Evolutionary conservation across 441 rosid genomes (phyloP).

Genomic region (Erodium moschatum): DNA sequence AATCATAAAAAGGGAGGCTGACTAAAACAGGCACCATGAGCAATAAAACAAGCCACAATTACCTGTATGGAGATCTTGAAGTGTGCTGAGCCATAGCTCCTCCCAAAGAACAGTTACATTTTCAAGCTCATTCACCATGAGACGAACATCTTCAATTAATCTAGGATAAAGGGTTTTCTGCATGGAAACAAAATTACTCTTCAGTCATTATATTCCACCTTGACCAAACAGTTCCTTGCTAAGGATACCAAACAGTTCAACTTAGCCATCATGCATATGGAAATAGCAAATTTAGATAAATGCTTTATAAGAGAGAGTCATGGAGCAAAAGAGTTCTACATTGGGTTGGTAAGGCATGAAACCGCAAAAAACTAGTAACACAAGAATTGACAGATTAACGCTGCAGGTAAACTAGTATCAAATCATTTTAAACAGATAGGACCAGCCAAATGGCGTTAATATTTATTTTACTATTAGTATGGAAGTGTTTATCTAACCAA

Average conservation of each 20-base stretch:
- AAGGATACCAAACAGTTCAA: background rate
- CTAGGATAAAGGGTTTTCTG: slow-evolving; percentile 85
- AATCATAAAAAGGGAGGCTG: slow-evolving; percentile 13
- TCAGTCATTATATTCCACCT: slow-evolving; percentile 17
- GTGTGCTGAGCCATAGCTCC: slow-evolving; percentile 97
- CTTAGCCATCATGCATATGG: background rate
- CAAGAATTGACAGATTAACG: no score
- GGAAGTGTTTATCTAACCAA: no score
- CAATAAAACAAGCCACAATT: slow-evolving; percentile 23
- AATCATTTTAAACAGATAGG: no score
- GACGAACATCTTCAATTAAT: slow-evolving; percentile 90
- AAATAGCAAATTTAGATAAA: slow-evolving; percentile 3
- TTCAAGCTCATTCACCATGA: slow-evolving; percentile 87
- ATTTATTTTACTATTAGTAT: no score
- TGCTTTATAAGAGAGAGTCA: background rate
- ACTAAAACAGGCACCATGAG: slow-evolving; percentile 19
- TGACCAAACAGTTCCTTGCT: slow-evolving; percentile 1
- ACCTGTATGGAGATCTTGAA: slow-evolving; percentile 98
- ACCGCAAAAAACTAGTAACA: background rate
- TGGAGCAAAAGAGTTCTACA: slow-evolving; percentile 5
- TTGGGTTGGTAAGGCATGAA: background rate
- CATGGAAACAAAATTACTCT: slow-evolving; percentile 28
- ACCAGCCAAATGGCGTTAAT: no score
- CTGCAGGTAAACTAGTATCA: no score
- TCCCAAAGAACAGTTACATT: slow-evolving; percentile 98